Conservation (phyloP, 768 basidiomycete genomes). For the Grammothele lineata region DNA sequence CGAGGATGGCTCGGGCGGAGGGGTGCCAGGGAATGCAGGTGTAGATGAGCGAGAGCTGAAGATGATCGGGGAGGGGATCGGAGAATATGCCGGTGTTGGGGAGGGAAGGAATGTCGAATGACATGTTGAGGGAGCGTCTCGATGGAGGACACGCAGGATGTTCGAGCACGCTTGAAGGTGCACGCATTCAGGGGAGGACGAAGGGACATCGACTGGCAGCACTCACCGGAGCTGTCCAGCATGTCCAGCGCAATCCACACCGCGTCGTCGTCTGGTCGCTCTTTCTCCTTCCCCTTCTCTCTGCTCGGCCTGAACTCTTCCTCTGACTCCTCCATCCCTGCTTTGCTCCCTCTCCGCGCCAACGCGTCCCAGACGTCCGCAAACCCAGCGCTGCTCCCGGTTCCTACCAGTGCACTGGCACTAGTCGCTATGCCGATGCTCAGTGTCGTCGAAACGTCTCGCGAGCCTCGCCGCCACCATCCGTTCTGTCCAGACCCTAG, state of each 20-base stretch:
- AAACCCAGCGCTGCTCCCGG: constrained; percentile 5
- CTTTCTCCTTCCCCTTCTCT: neutral
- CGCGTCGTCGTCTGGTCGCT: constrained; percentile 6
- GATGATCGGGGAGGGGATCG: constrained; percentile 17
- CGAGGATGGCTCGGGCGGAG: neutral
- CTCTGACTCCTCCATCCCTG: constrained; percentile 7
- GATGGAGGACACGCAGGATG: constrained; percentile 22
- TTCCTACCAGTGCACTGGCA: constrained; percentile 7
- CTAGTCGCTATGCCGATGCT: constrained; percentile 7
- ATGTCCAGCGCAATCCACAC: constrained; percentile 23
- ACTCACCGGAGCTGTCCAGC: constrained; percentile 21
- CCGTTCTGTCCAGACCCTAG: neutral
- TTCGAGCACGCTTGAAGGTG: constrained; percentile 13
- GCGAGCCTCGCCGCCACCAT: constrained; percentile 21
- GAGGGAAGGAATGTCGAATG: constrained; percentile 19
- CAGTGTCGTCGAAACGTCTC: constrained; percentile 6
- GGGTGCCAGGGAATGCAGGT: neutral
- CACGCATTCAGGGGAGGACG: neutral
- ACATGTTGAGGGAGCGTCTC: constrained; percentile 14
- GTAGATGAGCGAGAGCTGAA: constrained; percentile 17
- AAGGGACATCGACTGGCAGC: neutral
- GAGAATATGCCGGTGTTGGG: constrained; percentile 9
- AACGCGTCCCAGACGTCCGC: constrained; percentile 13
- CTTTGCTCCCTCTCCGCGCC: constrained; percentile 7
- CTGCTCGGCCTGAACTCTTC: neutral